These are phyloP conservation scores for Acacia confusa DNA, from an alignment of 306 rosid species.

Conservation along the genomic window DNA sequence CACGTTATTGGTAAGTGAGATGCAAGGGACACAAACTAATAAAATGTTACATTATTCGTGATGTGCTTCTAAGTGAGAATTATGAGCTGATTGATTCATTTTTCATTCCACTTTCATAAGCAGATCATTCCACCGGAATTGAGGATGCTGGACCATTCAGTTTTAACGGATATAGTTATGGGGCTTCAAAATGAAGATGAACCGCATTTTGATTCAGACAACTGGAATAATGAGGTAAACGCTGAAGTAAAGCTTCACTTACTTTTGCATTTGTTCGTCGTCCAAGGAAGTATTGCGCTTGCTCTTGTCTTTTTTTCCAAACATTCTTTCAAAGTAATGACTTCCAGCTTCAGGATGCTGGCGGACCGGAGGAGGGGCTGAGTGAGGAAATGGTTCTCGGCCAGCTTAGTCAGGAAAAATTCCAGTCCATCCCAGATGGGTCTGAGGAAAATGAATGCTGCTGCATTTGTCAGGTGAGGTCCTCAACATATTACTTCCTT, in stretches of 20 bases:
- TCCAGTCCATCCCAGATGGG: not conserved
- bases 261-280: not conserved
- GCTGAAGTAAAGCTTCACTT: not conserved
- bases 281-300: not conserved
- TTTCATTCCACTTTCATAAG: not conserved
- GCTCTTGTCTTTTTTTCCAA: not conserved
- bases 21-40: not conserved
- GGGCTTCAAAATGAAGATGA: not conserved
- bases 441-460: constrained; percentile 16
- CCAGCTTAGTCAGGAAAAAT: not conserved
- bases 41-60: not conserved
- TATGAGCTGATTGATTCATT: not conserved
- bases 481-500: no score
- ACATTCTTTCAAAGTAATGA: not conserved
- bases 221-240: constrained; percentile 28
- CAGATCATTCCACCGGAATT: not conserved
- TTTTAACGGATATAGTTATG: not conserved
- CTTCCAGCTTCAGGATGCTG: constrained; percentile 10
- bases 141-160: not conserved
- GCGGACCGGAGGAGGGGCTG: not conserved
- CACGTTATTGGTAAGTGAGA: not conserved
- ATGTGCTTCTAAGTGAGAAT: not conserved
- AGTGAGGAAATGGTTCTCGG: not conserved
- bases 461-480: constrained; percentile 39
- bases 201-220: not conserved